Conservation (phyloP, 306 rosid species). For the Elaeagnus macrophylla region DNA sequence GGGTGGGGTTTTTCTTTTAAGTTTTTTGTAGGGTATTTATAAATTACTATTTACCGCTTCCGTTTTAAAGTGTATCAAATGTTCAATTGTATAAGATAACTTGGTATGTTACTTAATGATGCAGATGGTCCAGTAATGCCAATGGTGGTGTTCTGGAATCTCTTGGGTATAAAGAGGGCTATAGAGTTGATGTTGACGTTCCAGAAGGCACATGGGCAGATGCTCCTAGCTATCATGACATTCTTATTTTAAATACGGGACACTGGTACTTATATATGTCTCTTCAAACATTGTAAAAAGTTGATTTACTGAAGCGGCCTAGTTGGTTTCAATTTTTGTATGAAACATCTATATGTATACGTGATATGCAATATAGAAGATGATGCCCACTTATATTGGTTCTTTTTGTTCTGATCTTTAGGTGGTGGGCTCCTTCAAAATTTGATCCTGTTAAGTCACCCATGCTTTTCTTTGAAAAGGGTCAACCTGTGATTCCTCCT, state of each 20-base stretch:
- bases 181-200: slow-evolving; percentile 81
- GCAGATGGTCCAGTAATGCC: slow-evolving; percentile 74
- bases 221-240: slow-evolving; percentile 68
- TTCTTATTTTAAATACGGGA: slow-evolving; percentile 80
- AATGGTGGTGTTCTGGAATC: slow-evolving; percentile 58
- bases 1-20: too few relatives aligned
- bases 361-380: not conserved
- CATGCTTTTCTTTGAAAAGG: slow-evolving; percentile 76
- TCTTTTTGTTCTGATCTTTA: slow-evolving; percentile 26
- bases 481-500: slow-evolving; percentile 73
- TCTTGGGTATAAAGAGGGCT: slow-evolving; percentile 80
- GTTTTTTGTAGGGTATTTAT: too few relatives aligned
- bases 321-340: not conserved
- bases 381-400: slow-evolving; percentile 8
- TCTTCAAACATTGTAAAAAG: not conserved
- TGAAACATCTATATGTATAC: not conserved
- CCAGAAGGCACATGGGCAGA: slow-evolving; percentile 77
- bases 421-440: slow-evolving; percentile 99
- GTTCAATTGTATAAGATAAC: not conserved
- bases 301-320: too few relatives aligned
- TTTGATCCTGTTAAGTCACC: slow-evolving; percentile 89
- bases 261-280: slow-evolving; percentile 53
- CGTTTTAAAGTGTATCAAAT: not conserved
- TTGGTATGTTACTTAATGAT: slow-evolving; percentile 19
- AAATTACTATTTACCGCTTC: too few relatives aligned